phyloP scores from a whole-genome alignment of 106 monocot species.

The Gastrodia elata region DNA sequence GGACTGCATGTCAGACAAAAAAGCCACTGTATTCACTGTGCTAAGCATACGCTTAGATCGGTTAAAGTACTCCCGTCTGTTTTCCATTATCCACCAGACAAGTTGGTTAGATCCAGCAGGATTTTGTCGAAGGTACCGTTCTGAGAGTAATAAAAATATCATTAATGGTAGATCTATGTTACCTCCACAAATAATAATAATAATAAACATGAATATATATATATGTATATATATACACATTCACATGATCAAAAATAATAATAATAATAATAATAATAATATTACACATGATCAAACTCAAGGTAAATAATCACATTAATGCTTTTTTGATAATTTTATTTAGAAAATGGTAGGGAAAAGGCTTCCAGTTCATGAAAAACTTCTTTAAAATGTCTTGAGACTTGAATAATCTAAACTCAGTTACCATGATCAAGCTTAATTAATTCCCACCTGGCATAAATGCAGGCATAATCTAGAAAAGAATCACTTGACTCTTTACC shows the following conservation, averaged over 20 bases:
- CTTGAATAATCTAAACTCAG: background rate
- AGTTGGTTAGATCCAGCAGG: conserved; percentile 51
- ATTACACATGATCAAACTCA: background rate
- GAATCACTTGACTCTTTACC: background rate
- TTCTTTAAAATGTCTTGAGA: background rate
- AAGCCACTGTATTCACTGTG: conserved; percentile 58
- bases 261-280: too few relatives aligned
- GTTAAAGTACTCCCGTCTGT: conserved; percentile 78
- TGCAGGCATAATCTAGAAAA: background rate
- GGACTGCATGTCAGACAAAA: conserved; percentile 64
- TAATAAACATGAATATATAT: background rate
- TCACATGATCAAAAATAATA: too few relatives aligned
- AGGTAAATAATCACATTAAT: background rate
- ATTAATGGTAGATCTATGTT: background rate
- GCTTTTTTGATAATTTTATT: background rate
- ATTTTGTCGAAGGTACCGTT: conserved; percentile 49
- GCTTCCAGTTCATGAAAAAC: background rate
- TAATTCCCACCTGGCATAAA: background rate
- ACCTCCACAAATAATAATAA: background rate
- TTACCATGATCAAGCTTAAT: background rate
- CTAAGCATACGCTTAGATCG: conserved; percentile 68
- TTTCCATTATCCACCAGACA: conserved; percentile 99
- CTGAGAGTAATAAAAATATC: conserved; percentile 26
- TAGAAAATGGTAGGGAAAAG: background rate
- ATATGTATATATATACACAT: too few relatives aligned